Percentiles rank a stretch among this genome's conserved stretches.
Evolutionary conservation across 306 rosid genomes (phyloP).

Genomic region (Lathyrus oleraceus): DNA sequence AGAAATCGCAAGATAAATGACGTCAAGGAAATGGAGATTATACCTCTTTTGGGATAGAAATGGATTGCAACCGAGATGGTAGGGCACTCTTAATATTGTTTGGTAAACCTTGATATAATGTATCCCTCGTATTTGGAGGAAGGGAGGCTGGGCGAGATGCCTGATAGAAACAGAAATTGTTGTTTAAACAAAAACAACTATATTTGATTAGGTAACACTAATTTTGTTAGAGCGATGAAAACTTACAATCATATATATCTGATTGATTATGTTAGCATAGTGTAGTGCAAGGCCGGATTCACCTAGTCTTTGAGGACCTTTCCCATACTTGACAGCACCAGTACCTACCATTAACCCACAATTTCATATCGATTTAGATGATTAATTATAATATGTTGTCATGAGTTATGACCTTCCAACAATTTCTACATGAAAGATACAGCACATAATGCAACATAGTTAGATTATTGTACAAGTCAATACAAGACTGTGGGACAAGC

Average conservation of each 20-base stretch:
- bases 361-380: slow-evolving; percentile 22
- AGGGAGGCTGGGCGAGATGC: slow-evolving; percentile 79
- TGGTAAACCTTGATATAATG: slow-evolving; percentile 81
- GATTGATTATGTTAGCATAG: slow-evolving; percentile 83
- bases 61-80: slow-evolving; percentile 59
- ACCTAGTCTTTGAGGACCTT: slow-evolving; percentile 67
- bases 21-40: slow-evolving; percentile 6
- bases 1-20: slow-evolving; percentile 15
- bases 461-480: slow-evolving; percentile 20
- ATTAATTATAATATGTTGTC: slow-evolving; percentile 12
- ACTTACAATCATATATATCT: slow-evolving; percentile 79
- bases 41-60: slow-evolving; percentile 69
- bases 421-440: slow-evolving; percentile 24
- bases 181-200: slow-evolving; percentile 14
- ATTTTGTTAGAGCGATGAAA: slow-evolving; percentile 20
- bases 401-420: slow-evolving; percentile 6
- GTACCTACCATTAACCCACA: slow-evolving; percentile 48
- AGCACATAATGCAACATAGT: background rate
- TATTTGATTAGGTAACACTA: slow-evolving; percentile 24
- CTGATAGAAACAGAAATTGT: slow-evolving; percentile 39
- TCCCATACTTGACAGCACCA: slow-evolving; percentile 32
- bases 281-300: slow-evolving; percentile 91
- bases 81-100: slow-evolving; percentile 64
- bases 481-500: slow-evolving; percentile 16
- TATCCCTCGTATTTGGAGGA: slow-evolving; percentile 78